Conservation (phyloP, 495 filamentous ascomycete species). For the Neurospora sp. region DNA sequence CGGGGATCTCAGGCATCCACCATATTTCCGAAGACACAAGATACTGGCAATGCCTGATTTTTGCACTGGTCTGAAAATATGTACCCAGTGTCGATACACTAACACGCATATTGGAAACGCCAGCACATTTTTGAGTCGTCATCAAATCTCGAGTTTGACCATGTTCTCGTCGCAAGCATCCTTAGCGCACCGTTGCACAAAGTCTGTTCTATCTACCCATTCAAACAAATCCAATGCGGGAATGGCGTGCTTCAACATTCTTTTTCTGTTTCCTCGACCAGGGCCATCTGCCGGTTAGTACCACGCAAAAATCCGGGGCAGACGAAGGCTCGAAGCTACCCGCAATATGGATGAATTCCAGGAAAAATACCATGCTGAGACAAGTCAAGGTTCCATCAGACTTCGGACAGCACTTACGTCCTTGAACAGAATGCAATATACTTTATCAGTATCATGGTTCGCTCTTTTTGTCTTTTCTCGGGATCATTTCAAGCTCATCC, state of each 20-base stretch:
- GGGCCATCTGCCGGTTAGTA: neutral
- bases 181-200: neutral
- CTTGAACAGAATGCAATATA: neutral
- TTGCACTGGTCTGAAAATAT: neutral
- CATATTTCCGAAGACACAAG: neutral
- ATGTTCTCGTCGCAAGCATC: neutral
- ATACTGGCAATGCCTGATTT: neutral
- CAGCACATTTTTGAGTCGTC: neutral
- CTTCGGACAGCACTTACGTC: neutral
- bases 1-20: neutral
- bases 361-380: neutral
- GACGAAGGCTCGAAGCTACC: neutral
- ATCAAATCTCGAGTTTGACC: neutral
- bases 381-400: neutral
- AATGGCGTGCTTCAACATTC: neutral
- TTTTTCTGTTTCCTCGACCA: neutral
- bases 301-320: neutral
- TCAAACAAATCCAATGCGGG: neutral
- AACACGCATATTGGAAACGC: neutral
- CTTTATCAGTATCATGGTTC: neutral
- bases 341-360: constrained; percentile 6
- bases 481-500: neutral
- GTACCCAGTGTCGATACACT: neutral
- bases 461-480: neutral
- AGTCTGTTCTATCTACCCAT: neutral